Conservation (phyloP, 495 filamentous ascomycete species). For the Apiosordaria backusii region DNA sequence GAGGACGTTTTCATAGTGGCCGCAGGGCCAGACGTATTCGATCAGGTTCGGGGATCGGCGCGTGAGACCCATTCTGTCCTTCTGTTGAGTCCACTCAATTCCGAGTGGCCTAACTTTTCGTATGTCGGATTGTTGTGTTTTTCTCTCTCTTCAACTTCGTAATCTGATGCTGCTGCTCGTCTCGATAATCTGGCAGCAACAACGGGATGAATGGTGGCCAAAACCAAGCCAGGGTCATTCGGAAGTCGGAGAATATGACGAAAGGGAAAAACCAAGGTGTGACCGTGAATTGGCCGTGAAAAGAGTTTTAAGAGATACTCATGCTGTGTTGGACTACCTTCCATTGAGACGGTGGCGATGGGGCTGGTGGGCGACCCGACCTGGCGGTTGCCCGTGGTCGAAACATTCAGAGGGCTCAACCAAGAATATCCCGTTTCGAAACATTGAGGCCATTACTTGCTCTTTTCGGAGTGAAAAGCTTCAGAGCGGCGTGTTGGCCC, state of each 20-base stretch:
- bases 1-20: conserved; percentile 19
- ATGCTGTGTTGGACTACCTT: background rate
- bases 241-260: conserved; percentile 6
- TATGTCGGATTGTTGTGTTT: background rate
- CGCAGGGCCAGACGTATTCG: conserved; percentile 27
- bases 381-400: conserved; percentile 2
- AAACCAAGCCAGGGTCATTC: conserved; percentile 5
- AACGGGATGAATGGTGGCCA: background rate
- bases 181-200: too few species aligned
- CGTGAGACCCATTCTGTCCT: conserved; percentile 9
- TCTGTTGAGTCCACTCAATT: background rate
- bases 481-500: background rate
- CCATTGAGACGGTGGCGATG: background rate
- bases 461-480: background rate
- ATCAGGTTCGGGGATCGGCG: conserved; percentile 13
- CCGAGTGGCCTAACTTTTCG: background rate
- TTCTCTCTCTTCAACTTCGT: background rate
- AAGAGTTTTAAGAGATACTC: conserved; percentile 11
- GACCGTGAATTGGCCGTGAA: background rate
- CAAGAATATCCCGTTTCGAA: background rate
- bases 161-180: background rate
- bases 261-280: background rate
- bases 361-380: conserved; percentile 1
- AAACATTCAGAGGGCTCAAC: background rate
- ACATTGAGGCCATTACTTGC: background rate